Evolutionary conservation across 176 grass and related monocot genomes (phyloP), one percentile per base, ranked within the genome.

Genomic region (Musa beccarii): DNA sequence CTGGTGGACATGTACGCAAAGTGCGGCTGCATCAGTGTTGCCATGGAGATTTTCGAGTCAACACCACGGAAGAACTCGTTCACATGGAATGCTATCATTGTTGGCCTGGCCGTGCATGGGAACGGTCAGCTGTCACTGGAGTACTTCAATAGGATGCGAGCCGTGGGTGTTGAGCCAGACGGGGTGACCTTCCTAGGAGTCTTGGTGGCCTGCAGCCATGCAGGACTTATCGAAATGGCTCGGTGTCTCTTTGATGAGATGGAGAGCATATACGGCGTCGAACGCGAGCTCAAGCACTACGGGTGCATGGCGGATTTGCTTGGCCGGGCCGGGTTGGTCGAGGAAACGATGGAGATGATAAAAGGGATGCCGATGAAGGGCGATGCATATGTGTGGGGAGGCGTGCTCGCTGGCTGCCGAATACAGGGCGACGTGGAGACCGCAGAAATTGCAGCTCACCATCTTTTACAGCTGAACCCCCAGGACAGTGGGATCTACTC

Each of bases 261-360:
- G 90, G 86, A 92, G 74, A 24, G 20, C 9, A 14, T 29, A 25
- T 70, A 89, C 11, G 52, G 83, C 5, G 79, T 89, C 0, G 49
- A 28, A 29, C 79, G 28, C 11, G 82, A 87, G 82, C 70, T 87
- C 65, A 92, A 92, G 78, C 90, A 92, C 17, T 83, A 92, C 7
- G 90, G 90, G 9, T 92, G 86, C 77, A 86, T 92, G 86, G 72
- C 86, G 2, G 90, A 89, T 76, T 74, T 89, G 68, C 84, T 92
- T 17, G 84, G 84, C 55, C 52, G 90, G 24, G 86, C 86, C 3
- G 86, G 90, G 59, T 79, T 87, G 1, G 69, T 87, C 1, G 14
- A 89, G 19, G 86, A 92, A 59, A 84, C 79, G 1, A 83, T 87
- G 76, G 74, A 87, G 25, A 89, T 92, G 90, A 76, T 79, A 11